These are phyloP conservation scores for Calonectria pseudoreteaudii DNA, from an alignment of 2,329 filamentous ascomycete genomes.

Conservation along the genomic window DNA sequence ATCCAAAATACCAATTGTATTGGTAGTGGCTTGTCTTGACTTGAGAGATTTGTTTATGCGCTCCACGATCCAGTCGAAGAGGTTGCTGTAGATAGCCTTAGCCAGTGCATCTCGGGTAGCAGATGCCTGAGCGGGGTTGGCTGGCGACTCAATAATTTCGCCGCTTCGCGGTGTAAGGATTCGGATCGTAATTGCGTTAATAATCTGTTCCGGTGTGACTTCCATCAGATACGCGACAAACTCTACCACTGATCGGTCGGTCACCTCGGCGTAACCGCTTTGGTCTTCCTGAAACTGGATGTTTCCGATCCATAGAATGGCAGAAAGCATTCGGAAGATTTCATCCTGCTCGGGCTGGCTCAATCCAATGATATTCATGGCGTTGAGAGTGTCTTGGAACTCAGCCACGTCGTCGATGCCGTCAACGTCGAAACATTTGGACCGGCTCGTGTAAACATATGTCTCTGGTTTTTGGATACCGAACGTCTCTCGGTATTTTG, in stretches of 20 bases:
- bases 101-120: conserved; percentile 91
- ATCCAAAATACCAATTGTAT: conserved; percentile 96
- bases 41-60: conserved; percentile 90
- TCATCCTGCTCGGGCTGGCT: conserved; percentile 90
- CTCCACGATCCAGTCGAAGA: conserved; percentile 98
- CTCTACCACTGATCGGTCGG: conserved; percentile 90
- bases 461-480: conserved; percentile 92
- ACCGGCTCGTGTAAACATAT: conserved; percentile 92
- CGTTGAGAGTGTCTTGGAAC: conserved; percentile 89
- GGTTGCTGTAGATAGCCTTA: conserved; percentile 96
- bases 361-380: conserved; percentile 95
- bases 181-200: conserved; percentile 89
- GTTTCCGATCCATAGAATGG: conserved; percentile 94
- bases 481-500: conserved; percentile 86
- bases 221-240: conserved; percentile 95
- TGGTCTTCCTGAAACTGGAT: conserved; percentile 92
- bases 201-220: conserved; percentile 82
- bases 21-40: conserved; percentile 78
- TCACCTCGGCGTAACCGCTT: conserved; percentile 85
- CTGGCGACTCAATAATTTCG: conserved; percentile 78
- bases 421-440: conserved; percentile 93
- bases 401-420: conserved; percentile 94
- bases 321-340: conserved; percentile 94
- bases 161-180: conserved; percentile 79
- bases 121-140: conserved; percentile 87